These are phyloP conservation scores for Raffaelea deltoideospora DNA, from an alignment of 2,329 filamentous ascomycete genomes.

Conservation along the genomic window DNA sequence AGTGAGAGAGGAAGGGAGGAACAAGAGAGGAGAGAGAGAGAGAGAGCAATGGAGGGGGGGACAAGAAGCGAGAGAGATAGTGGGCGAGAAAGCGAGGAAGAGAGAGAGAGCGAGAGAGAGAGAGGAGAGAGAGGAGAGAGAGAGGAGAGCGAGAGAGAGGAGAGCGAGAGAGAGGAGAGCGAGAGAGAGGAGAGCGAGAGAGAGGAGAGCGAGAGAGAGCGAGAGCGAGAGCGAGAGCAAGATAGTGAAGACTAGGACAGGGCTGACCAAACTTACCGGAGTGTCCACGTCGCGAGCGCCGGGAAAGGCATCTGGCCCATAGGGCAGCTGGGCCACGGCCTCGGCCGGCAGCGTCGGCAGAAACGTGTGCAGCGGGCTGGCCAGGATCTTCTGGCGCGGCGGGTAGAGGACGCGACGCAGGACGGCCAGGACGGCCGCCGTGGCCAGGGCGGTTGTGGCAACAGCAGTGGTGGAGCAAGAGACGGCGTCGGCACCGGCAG, in stretches of 20 bases:
- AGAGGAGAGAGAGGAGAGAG: background rate
- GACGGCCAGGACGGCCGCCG: constrained; percentile 9
- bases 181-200: no score
- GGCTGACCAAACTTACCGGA: constrained; percentile 37
- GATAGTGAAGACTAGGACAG: background rate
- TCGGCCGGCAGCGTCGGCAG: constrained; percentile 11
- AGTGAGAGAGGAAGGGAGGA: background rate
- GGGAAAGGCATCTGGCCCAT: constrained; percentile 54
- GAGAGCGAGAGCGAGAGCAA: background rate
- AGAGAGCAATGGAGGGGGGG: background rate
- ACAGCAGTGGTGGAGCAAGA: constrained; percentile 3
- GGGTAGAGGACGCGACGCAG: constrained; percentile 13
- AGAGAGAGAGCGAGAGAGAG: background rate
- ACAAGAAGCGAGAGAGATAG: background rate
- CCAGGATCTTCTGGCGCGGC: constrained; percentile 7
- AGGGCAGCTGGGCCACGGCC: constrained; percentile 21
- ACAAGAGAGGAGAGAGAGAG: background rate
- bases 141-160: background rate
- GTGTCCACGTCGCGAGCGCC: constrained; percentile 59
- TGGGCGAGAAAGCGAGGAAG: no score
- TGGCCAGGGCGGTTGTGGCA: constrained; percentile 11
- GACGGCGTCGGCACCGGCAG: background rate
- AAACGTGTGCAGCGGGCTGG: constrained; percentile 12
- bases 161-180: background rate
- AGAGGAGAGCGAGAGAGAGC: no score